A percentile compares a stretch with the other conserved stretches of the same genome.
Evolutionary conservation across 805 yeast genomes (phyloP).

Genomic region (Yarrowia sp.): DNA sequence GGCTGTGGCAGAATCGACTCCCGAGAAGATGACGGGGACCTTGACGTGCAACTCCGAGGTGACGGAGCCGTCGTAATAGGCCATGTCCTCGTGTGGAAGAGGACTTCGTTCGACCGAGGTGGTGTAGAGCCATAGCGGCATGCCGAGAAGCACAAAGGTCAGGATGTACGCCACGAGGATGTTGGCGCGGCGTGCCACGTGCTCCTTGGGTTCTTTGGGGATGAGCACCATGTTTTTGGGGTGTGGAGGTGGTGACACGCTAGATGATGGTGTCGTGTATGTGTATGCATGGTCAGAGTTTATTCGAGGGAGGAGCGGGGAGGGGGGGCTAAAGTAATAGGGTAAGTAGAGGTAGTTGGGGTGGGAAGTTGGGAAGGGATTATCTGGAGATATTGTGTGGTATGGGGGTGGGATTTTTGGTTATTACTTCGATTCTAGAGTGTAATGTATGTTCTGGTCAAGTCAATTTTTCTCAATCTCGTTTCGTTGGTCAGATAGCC

Average conservation of each 20-base stretch:
- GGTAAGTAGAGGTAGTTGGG: not conserved
- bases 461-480: no score
- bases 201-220: constrained; percentile 14
- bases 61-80: constrained; percentile 37
- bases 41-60: constrained; percentile 30
- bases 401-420: no score
- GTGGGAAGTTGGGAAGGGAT: no score
- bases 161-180: constrained; percentile 18
- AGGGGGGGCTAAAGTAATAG: not conserved
- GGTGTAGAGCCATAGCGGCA: constrained; percentile 59
- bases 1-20: constrained; percentile 54
- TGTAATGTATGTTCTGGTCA: no score
- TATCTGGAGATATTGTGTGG: no score
- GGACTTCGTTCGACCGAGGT: constrained; percentile 62
- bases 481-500: no score
- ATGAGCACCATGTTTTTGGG: not conserved
- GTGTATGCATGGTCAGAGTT: not conserved
- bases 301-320: not conserved
- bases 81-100: constrained; percentile 49
- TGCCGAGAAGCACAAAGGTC: constrained; percentile 41
- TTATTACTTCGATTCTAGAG: no score
- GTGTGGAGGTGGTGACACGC: not conserved
- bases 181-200: constrained; percentile 24
- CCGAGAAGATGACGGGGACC: constrained; percentile 36
- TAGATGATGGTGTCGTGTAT: not conserved